Evolutionary conservation across 257 asterid species (phyloP), one percentile per base, ranked within the genome.

Genomic region (Lantana camara): DNA sequence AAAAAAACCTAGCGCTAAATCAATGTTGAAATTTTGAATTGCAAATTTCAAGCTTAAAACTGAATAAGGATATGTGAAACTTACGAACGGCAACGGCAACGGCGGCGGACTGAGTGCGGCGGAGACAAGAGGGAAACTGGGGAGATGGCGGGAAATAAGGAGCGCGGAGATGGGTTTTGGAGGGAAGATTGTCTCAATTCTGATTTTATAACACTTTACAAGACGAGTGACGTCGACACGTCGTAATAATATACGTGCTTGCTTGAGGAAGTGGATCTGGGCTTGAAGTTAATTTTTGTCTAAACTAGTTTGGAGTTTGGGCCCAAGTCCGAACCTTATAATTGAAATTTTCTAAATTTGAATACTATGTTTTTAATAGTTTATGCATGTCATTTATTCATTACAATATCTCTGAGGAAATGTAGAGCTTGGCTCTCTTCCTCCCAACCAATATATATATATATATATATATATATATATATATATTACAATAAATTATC

Each of bases 121-220:
- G 32, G 58, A 23, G 17, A 35, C 21, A 13, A 1, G 23, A 20
- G 48, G 5, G 60, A 30, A 14, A 16, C 12, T 35, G 40, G 32
- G 38, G 29, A 50, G 55, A 67, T 44, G 72, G 79, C 75, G 79
- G 72, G 72, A 74, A 42, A 57, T 24, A 46, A 22, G 42, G 45
- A 40, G 68, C 1, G 29, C 0, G 50, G 62, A 9, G 57, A 4
- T 11, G 22, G 32, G 24, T 20, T 62, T 62, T 68, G 71, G 79
- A 71, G 74, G 78, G 69, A 64, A 64, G 32, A 35, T 12, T 22
- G 21, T 14, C 7, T 0, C 17, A 41, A n/a, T 41, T 17, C 47
- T 8, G 47, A 41, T 41, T 5, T 41, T 41, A 41, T 9, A n/a
- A 13, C 12, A 13, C 15, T 41, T 41, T 6, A 4, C 47, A 41